A percentile compares a stretch with the other conserved stretches of the same genome.
These are phyloP conservation scores for Fonsecaea nubica DNA, from an alignment of 2,329 filamentous ascomycete species.

Conservation along the genomic window DNA sequence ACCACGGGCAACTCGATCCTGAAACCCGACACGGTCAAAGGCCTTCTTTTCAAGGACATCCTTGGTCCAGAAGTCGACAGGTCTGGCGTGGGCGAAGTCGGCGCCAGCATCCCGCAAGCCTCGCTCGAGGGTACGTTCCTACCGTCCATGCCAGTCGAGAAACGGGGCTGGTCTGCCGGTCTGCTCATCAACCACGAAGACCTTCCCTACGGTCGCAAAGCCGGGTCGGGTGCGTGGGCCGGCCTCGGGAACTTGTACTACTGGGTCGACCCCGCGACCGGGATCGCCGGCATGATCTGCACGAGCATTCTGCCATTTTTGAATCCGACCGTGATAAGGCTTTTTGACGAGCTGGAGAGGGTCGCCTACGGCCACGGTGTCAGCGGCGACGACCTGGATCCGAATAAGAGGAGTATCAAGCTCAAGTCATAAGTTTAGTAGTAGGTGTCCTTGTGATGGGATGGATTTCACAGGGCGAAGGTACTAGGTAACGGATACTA, in stretches of 20 bases:
- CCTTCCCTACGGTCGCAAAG: conserved; percentile 30
- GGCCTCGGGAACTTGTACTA: conserved; percentile 38
- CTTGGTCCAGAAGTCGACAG: conserved; percentile 26
- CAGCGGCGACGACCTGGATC: conserved; percentile 8
- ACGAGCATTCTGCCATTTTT: conserved; percentile 32
- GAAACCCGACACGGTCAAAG: conserved; percentile 29
- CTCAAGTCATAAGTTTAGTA: neutral
- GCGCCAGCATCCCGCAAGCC: conserved; percentile 18
- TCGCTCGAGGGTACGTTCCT: conserved; percentile 28
- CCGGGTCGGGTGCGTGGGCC: conserved; percentile 34
- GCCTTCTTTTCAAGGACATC: conserved; percentile 36
- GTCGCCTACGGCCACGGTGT: conserved; percentile 34
- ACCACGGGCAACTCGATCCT: conserved; percentile 30
- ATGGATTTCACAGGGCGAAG: neutral
- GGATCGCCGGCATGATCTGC: conserved; percentile 29
- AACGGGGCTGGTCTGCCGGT: conserved; percentile 34
- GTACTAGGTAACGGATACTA: too few relatives aligned
- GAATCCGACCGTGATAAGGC: conserved; percentile 23
- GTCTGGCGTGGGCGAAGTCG: conserved; percentile 25
- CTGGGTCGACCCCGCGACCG: conserved; percentile 34
- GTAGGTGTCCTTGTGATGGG: neutral
- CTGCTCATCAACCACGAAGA: conserved; percentile 36
- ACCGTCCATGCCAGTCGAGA: conserved; percentile 16
- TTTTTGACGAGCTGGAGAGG: conserved; percentile 36
- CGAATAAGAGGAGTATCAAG: conserved; percentile 20